Percentiles rank a stretch among this genome's conserved stretches.
Conservation (phyloP, 768 basidiomycete genomes). For the Tulasnella calospora region DNA sequence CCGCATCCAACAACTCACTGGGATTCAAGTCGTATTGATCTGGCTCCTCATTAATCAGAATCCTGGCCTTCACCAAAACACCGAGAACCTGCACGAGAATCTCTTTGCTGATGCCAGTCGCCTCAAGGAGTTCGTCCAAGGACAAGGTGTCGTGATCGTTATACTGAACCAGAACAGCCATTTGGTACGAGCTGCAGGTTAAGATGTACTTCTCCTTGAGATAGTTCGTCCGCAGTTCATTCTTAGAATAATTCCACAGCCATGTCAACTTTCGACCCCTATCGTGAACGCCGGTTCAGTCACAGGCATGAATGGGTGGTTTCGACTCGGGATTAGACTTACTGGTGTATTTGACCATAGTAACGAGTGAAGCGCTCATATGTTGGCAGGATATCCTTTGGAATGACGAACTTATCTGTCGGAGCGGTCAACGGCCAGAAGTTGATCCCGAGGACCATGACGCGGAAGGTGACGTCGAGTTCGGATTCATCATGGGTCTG, state of each 20-base stretch:
- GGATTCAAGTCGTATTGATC: slow-evolving; percentile 93
- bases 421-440: too few species aligned
- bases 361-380: slow-evolving; percentile 90
- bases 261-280: too few species aligned
- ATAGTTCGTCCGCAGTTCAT: slow-evolving; percentile 91
- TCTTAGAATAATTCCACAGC: slow-evolving; percentile 98
- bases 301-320: background rate
- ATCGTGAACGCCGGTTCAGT: slow-evolving; percentile 25
- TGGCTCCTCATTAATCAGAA: slow-evolving; percentile 80
- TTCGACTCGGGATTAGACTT: slow-evolving; percentile 19
- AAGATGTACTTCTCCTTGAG: slow-evolving; percentile 92
- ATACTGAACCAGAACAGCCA: slow-evolving; percentile 90
- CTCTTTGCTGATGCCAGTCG: too few species aligned
- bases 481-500: slow-evolving; percentile 67
- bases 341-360: slow-evolving; percentile 86
- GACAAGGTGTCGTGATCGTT: slow-evolving; percentile 86
- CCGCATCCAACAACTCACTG: slow-evolving; percentile 41
- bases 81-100: too few species aligned
- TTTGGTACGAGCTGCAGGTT: slow-evolving; percentile 92
- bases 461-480: slow-evolving; percentile 81
- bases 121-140: too few species aligned
- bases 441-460: slow-evolving; percentile 93
- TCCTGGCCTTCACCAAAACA: too few species aligned
- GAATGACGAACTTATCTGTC: too few species aligned
- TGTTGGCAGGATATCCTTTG: slow-evolving; percentile 71